phyloP scores from a whole-genome alignment of 371 early-diverging fungal species.

The Rhizopus sp. region DNA sequence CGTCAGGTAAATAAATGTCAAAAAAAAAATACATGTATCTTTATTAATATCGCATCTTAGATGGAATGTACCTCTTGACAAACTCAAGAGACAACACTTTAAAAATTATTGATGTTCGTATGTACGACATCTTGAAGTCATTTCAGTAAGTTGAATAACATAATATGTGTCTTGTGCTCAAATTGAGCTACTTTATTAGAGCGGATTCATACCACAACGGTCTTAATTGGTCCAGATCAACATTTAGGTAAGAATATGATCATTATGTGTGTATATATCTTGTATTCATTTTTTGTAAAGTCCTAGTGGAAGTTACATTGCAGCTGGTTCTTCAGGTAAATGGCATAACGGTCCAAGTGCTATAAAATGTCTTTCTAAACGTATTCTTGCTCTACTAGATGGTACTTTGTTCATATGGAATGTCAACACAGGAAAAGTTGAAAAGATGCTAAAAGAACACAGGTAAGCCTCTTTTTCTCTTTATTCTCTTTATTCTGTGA shows the following conservation, averaged over 20 bases:
- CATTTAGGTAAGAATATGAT: constrained; percentile 61
- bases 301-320: constrained; percentile 84
- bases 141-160: constrained; percentile 50
- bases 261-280: background rate
- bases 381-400: constrained; percentile 38
- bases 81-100: constrained; percentile 94
- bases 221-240: constrained; percentile 87
- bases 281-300: constrained; percentile 39
- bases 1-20: constrained; percentile 55
- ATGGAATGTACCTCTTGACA: constrained; percentile 76
- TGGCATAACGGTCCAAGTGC: background rate
- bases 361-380: background rate
- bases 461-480: constrained; percentile 35
- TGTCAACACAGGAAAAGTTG: constrained; percentile 50
- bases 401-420: constrained; percentile 84
- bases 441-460: constrained; percentile 54
- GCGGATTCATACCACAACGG: constrained; percentile 80
- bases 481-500: constrained; percentile 7
- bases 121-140: constrained; percentile 71
- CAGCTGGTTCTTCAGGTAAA: constrained; percentile 76
- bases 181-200: constrained; percentile 36
- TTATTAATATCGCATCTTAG: constrained; percentile 32
- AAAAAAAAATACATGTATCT: background rate
- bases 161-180: background rate
- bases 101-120: constrained; percentile 79